These are phyloP conservation scores for Globisporangium mamillatum DNA, from an alignment of 352 stramenopile species.

Conservation along the genomic window DNA sequence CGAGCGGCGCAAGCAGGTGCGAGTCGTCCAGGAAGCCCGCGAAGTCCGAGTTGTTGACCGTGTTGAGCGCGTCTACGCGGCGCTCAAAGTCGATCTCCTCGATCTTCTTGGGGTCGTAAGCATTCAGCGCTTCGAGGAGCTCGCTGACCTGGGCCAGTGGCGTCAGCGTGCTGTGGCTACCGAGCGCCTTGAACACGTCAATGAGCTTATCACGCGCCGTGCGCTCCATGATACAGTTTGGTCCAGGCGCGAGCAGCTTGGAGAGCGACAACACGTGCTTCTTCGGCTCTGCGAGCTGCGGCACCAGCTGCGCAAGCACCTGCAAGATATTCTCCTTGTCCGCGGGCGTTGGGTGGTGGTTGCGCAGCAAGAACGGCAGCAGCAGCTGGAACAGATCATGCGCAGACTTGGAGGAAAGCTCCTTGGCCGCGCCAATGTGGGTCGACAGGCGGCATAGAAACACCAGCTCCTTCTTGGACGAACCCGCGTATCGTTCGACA, in stretches of 20 bases:
- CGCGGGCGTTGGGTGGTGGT: constrained; percentile 63
- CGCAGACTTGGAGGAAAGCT: constrained; percentile 27
- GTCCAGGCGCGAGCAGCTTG: constrained; percentile 69
- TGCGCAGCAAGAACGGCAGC: constrained; percentile 81
- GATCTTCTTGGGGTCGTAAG: constrained; percentile 74
- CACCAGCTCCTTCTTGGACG: constrained; percentile 75
- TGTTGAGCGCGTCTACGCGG: constrained; percentile 70
- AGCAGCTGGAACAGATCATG: constrained; percentile 84
- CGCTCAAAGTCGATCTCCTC: constrained; percentile 86
- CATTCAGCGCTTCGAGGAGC: constrained; percentile 65
- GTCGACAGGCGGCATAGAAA: constrained; percentile 79
- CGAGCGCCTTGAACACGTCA: constrained; percentile 65
- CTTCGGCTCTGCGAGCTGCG: constrained; percentile 63
- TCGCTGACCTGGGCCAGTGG: constrained; percentile 39
- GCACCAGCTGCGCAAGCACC: constrained; percentile 74
- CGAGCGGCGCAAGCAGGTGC: constrained; percentile 67
- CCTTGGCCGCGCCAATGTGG: constrained; percentile 39
- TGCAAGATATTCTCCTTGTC: constrained; percentile 84
- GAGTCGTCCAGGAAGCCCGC: constrained; percentile 52
- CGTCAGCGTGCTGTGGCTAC: constrained; percentile 30
- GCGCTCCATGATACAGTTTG: constrained; percentile 71
- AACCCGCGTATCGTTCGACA: constrained; percentile 72
- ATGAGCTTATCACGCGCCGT: constrained; percentile 60
- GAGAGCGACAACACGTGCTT: constrained; percentile 77
- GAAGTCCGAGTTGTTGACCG: constrained; percentile 64